Percentiles rank a stretch among this genome's conserved stretches.
These are phyloP conservation scores for Trichophyton schoenleinii DNA, from an alignment of 2,329 filamentous ascomycete genomes.

Conservation along the genomic window DNA sequence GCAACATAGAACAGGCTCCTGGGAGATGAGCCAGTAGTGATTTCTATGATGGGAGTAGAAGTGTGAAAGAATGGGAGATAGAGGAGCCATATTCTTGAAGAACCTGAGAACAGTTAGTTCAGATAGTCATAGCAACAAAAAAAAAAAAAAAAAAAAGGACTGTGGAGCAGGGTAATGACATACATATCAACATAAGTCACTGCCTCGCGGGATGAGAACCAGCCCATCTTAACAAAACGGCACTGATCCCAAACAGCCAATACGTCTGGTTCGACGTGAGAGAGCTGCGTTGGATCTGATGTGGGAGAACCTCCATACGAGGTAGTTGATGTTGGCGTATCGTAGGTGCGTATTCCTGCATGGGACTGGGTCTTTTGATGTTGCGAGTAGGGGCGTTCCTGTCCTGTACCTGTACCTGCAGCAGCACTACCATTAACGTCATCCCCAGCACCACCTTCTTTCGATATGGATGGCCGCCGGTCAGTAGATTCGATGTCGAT, in stretches of 20 bases:
- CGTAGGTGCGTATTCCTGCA: conserved; percentile 22
- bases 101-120: conserved; percentile 22
- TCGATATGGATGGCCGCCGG: not conserved
- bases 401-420: conserved; percentile 9
- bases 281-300: conserved; percentile 21
- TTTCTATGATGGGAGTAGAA: conserved; percentile 39
- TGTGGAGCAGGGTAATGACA: conserved; percentile 11
- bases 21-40: conserved; percentile 37
- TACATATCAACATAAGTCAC: conserved; percentile 41
- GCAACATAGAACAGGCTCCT: conserved; percentile 42
- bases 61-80: conserved; percentile 40
- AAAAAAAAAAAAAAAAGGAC: no score
- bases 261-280: conserved; percentile 23
- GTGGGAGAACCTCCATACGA: conserved; percentile 13
- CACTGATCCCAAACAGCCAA: conserved; percentile 38
- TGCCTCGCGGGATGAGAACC: conserved; percentile 43
- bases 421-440: not conserved
- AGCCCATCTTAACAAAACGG: conserved; percentile 44
- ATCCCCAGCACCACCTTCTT: not conserved
- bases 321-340: conserved; percentile 20
- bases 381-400: conserved; percentile 11
- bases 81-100: conserved; percentile 39
- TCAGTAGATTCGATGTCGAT: conserved; percentile 1
- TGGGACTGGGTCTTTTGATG: conserved; percentile 11
- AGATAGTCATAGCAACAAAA: not conserved